Conservation (phyloP, 2,329 filamentous ascomycete genomes). For the Stagonosporopsis rhizophila region DNA sequence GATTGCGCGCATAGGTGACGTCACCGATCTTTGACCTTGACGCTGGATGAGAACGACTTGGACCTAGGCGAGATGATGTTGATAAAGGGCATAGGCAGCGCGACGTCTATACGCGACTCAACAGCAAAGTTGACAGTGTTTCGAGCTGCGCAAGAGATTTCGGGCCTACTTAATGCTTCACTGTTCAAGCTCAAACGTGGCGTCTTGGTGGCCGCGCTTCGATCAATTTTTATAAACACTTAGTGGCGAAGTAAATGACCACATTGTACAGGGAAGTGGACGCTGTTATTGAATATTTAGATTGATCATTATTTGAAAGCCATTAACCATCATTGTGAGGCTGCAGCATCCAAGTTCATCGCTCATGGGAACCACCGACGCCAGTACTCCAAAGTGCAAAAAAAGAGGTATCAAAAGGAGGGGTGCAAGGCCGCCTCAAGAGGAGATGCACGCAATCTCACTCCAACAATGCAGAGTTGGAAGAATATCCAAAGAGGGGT, state of each 20-base stretch:
- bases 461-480: conserved; percentile 45
- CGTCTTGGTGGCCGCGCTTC: background rate
- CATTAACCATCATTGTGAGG: conserved; percentile 22
- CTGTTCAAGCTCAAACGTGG: conserved; percentile 4
- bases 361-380: conserved; percentile 23
- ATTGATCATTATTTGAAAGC: conserved; percentile 30
- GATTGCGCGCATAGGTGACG: conserved; percentile 8
- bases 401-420: conserved; percentile 24
- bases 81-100: too few relatives aligned
- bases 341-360: conserved; percentile 12
- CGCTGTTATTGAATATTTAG: conserved; percentile 10
- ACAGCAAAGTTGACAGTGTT: background rate
- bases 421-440: conserved; percentile 2
- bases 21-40: background rate
- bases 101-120: background rate
- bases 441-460: conserved; percentile 24
- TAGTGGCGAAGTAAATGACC: too few relatives aligned
- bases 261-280: background rate
- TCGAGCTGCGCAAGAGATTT: background rate
- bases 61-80: too few relatives aligned
- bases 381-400: conserved; percentile 26
- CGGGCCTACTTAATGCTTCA: conserved; percentile 8
- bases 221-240: too few relatives aligned
- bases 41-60: background rate
- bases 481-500: conserved; percentile 32